phyloP scores from a whole-genome alignment of 2,329 filamentous ascomycete genomes.

The Neonectria magnoliae region DNA sequence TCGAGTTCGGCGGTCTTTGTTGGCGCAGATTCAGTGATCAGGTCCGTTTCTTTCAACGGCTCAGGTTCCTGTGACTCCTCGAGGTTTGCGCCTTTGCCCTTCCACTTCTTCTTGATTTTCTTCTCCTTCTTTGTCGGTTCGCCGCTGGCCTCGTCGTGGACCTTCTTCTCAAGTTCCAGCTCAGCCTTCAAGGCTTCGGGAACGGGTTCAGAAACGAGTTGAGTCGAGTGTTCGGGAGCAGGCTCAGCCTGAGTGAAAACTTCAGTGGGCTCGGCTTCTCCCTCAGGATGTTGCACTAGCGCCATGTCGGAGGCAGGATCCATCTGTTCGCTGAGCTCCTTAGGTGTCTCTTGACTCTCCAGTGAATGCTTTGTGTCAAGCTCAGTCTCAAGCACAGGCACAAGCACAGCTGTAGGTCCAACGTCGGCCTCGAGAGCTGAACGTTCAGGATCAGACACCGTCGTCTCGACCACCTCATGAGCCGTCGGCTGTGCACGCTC shows the following conservation, averaged over 20 bases:
- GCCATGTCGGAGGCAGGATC: background rate
- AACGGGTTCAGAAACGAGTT: background rate
- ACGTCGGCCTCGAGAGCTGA: background rate
- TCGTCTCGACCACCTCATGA: constrained; percentile 1
- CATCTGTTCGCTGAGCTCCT: background rate
- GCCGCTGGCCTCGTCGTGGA: background rate
- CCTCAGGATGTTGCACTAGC: background rate
- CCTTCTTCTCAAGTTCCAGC: background rate
- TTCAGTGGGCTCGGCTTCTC: background rate
- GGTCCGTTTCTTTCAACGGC: background rate
- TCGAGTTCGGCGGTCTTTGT: background rate
- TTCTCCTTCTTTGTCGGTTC: constrained; percentile 7
- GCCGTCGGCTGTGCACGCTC: background rate
- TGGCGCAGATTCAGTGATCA: background rate
- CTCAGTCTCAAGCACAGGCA: background rate
- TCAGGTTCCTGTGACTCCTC: background rate
- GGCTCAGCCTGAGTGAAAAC: background rate
- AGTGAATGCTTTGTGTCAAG: background rate
- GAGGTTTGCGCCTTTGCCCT: constrained; percentile 18
- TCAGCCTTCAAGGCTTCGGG: background rate
- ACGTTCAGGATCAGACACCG: background rate
- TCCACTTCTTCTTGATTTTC: constrained; percentile 26
- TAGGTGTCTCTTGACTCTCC: background rate
- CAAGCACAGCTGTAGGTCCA: background rate
- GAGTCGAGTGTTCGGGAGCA: background rate